Evolutionary conservation across 768 basidiomycete species (phyloP).

Genomic region (Xanthoconium stramineum): DNA sequence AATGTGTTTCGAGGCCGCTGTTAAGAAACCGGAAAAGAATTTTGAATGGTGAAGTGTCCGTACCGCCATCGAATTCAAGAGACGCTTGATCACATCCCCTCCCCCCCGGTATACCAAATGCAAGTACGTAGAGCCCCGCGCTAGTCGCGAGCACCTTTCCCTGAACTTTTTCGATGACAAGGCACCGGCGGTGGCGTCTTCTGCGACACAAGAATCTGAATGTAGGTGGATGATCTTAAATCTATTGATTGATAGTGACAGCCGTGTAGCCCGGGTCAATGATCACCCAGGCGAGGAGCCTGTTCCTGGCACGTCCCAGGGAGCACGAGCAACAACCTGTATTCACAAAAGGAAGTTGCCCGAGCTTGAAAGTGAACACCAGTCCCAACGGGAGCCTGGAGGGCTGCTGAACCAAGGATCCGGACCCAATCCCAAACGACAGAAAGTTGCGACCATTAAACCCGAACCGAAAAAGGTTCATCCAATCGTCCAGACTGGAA

Average conservation of each 20-base stretch:
- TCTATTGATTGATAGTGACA: too few species aligned
- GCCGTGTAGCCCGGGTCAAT: too few species aligned
- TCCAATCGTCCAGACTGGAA: neutral
- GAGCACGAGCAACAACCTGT: too few species aligned
- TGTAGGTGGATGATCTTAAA: too few species aligned
- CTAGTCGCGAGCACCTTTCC: too few species aligned
- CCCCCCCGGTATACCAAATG: neutral
- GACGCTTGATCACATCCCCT: neutral
- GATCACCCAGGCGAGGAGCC: too few species aligned
- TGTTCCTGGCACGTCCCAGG: too few species aligned
- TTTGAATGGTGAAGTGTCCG: neutral
- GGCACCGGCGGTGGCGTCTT: too few species aligned
- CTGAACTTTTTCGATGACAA: too few species aligned
- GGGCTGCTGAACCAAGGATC: neutral
- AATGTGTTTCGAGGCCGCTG: neutral
- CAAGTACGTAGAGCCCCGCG: neutral
- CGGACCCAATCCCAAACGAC: neutral
- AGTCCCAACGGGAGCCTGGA: neutral
- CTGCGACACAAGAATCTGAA: too few species aligned
- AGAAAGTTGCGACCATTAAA: neutral
- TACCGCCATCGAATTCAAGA: neutral
- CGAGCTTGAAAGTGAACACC: neutral
- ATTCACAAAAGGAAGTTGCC: neutral
- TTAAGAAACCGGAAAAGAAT: neutral
- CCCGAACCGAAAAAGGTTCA: neutral